Percentiles rank a stretch among this genome's conserved stretches.
Conservation (phyloP, 768 basidiomycete species). For the Tylopilus sp. region DNA sequence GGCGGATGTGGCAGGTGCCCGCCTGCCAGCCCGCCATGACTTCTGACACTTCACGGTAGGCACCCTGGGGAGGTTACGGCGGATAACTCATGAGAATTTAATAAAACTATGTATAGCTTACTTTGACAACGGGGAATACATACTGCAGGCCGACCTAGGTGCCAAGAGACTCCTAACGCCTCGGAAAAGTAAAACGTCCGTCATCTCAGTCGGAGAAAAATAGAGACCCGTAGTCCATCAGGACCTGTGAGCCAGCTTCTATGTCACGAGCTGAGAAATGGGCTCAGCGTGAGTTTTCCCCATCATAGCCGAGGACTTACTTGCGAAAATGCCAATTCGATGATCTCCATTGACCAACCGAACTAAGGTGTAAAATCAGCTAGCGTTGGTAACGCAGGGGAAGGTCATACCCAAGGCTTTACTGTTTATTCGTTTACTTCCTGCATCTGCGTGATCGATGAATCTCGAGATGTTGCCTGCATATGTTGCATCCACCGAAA, state of each 20-base stretch:
- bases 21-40: background rate
- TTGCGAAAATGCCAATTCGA: constrained; percentile 54
- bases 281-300: background rate
- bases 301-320: constrained; percentile 9
- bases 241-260: constrained; percentile 44
- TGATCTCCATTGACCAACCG: constrained; percentile 61
- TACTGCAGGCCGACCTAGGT: background rate
- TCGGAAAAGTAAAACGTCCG: no score
- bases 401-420: constrained; percentile 39
- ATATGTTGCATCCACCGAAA: constrained; percentile 52
- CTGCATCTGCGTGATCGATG: constrained; percentile 52
- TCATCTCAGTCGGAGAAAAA: constrained; percentile 37
- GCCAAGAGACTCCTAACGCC: background rate
- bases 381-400: background rate
- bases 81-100: background rate
- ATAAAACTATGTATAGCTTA: constrained; percentile 1
- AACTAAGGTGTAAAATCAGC: constrained; percentile 34
- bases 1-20: background rate
- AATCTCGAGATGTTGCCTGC: constrained; percentile 65
- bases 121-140: background rate
- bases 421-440: constrained; percentile 37
- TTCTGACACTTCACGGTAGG: background rate
- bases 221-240: constrained; percentile 54
- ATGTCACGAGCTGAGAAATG: constrained; percentile 36
- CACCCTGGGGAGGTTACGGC: background rate